These are phyloP conservation scores for Acer yangbiense DNA, from an alignment of 345 rosid genomes.

Conservation along the genomic window DNA sequence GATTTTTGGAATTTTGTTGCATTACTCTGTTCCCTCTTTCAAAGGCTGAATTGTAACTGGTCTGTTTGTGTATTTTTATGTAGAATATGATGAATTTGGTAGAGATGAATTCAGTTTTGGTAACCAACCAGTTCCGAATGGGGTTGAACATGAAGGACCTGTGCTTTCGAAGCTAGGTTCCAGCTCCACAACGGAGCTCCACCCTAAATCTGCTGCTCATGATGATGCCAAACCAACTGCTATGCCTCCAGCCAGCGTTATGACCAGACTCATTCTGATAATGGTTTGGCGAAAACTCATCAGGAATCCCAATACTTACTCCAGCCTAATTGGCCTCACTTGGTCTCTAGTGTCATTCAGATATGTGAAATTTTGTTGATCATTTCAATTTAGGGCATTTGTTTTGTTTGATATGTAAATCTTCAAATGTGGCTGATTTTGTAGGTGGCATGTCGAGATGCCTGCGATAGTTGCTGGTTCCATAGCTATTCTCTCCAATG, in stretches of 20 bases:
- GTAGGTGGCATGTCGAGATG: slow-evolving; percentile 79
- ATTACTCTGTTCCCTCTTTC: too few species aligned
- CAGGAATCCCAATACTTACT: slow-evolving; percentile 95
- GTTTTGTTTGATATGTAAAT: not conserved
- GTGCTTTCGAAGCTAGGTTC: slow-evolving; percentile 71
- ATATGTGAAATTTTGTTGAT: slow-evolving; percentile 32
- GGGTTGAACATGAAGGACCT: slow-evolving; percentile 52
- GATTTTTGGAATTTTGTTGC: too few species aligned
- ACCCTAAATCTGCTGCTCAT: slow-evolving; percentile 52
- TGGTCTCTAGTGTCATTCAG: slow-evolving; percentile 90
- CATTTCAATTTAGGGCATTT: not conserved
- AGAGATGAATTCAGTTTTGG: slow-evolving; percentile 72
- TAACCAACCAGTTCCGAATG: slow-evolving; percentile 42
- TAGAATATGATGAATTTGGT: slow-evolving; percentile 56
- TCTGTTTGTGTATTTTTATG: not conserved
- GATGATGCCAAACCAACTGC: slow-evolving; percentile 52
- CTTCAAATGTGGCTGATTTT: not conserved
- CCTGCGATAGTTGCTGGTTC: slow-evolving; percentile 78
- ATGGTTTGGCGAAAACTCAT: slow-evolving; percentile 99
- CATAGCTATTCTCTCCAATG: slow-evolving; percentile 83
- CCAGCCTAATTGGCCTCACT: slow-evolving; percentile 86
- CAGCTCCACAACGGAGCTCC: slow-evolving; percentile 74
- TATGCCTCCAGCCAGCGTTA: slow-evolving; percentile 96
- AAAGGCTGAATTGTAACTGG: not conserved
- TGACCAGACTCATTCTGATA: slow-evolving; percentile 90